Base-by-base conservation (phyloP, 2,329 filamentous ascomycete genomes). In the Zymoseptoria crescenta region DNA sequence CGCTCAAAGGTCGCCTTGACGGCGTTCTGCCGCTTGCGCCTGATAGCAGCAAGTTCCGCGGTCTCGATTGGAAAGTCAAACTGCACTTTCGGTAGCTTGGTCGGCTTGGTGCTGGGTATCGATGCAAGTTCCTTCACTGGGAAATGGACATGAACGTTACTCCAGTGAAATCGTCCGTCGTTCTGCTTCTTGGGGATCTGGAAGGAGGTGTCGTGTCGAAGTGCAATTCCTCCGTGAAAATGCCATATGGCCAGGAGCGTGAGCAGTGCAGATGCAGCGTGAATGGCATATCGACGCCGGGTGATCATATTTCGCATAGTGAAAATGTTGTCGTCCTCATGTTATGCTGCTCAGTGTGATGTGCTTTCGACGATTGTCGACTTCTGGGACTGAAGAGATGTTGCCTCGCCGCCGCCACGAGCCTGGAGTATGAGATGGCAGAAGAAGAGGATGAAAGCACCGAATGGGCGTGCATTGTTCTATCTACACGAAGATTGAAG, bases 1-100 rank as follows among this genome's bases (percentile, higher is more conserved):
- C 74, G 73, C 56, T 73, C 55, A 58, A 80, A 80, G 2, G 74
- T 72, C 52, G 72, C 72, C 59, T 74, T 75, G 35, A 80, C 76
- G 57, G 63, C 71, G 57, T 63, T 72, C 67, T 61, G 70, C 58
- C 69, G 74, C 62, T 59, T 73, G 63, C 66, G 74, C 64, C 58
- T 74, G 62, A 64, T 68, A 62, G 48, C 66, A 64, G 45, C 68
- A 65, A 59, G 68, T 57, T 59, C 73, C 61, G 57, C 56, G n/a
- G 63, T 57, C 59, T 79, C 76, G 4, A 64, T 52, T 1, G 68
- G 59, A 60, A 80, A 79, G 1, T 68, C 63, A 60, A 72, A 70
- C 58, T 80, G 78, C 30, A 80, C 73, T 56, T 68, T 72, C 0
- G 77, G 77, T 1, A 79, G 70, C 52, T 69, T 64, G 13, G 64